Evolutionary conservation across 345 rosid genomes (phyloP).

Genomic region (Bretschneidera sinensis): DNA sequence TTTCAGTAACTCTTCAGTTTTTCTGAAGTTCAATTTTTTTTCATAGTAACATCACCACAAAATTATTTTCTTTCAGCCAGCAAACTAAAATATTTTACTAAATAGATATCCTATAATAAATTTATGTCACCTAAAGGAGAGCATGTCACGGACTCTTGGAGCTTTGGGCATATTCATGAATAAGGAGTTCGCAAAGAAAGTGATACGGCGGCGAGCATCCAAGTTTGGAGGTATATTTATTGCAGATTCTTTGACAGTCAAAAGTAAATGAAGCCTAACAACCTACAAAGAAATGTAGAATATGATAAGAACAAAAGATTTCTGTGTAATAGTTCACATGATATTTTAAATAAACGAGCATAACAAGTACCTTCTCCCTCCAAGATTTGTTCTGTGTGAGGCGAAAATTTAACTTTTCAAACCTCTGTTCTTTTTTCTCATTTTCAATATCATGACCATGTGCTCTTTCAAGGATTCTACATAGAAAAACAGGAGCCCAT

Average conservation of each 20-base stretch:
- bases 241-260: conserved; percentile 95
- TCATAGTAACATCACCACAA: too few species aligned
- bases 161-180: conserved; percentile 94
- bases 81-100: too few species aligned
- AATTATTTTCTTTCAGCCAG: not conserved
- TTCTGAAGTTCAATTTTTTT: too few species aligned
- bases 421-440: conserved; percentile 56
- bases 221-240: conserved; percentile 87
- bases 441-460: conserved; percentile 17
- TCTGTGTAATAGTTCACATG: conserved; percentile 1
- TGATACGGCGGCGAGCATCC: conserved; percentile 98
- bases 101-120: not conserved
- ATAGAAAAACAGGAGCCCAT: conserved; percentile 22
- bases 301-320: conserved; percentile 11
- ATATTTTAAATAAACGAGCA: conserved; percentile 3
- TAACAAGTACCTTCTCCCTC: conserved; percentile 69
- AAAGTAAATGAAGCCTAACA: conserved; percentile 68
- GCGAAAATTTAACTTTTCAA: conserved; percentile 52
- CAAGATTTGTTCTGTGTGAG: conserved; percentile 25
- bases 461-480: conserved; percentile 55
- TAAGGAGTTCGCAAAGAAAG: conserved; percentile 94
- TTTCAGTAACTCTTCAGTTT: too few species aligned
- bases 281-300: conserved; percentile 38
- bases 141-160: conserved; percentile 84
- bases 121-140: conserved; percentile 67